phyloP scores from a whole-genome alignment of 768 basidiomycete species.

The Phallus indusiatus region DNA sequence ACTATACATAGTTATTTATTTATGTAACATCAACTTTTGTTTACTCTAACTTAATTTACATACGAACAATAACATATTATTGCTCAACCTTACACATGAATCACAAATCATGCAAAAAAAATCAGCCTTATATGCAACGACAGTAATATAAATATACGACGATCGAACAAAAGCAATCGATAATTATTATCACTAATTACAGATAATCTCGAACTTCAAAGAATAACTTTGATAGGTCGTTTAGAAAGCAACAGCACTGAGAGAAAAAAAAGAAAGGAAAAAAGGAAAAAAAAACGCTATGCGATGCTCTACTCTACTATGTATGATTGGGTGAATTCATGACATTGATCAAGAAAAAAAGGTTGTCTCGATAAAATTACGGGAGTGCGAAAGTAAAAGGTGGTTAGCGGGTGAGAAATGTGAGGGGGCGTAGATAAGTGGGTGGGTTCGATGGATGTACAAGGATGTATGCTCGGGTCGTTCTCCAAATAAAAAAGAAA shows the following conservation, averaged over 20 bases:
- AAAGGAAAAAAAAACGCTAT: constrained; percentile 31
- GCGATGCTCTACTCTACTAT: constrained; percentile 48
- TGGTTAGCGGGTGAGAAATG: background rate
- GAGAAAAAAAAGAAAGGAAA: constrained; percentile 16
- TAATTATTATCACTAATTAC: background rate
- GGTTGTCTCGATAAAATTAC: constrained; percentile 48
- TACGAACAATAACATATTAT: too few species aligned
- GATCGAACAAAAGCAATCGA: background rate
- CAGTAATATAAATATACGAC: background rate
- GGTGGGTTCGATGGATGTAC: background rate
- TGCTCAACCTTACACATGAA: too few species aligned
- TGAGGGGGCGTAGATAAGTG: background rate
- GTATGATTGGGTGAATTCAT: too few species aligned
- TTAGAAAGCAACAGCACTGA: constrained; percentile 16
- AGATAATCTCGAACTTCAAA: background rate
- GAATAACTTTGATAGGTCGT: background rate
- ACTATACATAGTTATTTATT: constrained; percentile 42
- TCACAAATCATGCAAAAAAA: too few species aligned
- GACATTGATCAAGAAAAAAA: constrained; percentile 16
- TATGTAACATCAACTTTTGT: too few species aligned
- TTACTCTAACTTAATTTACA: too few species aligned
- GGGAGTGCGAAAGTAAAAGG: background rate
- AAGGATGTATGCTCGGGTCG: background rate
- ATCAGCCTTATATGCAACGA: background rate
- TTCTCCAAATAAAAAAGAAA: too few species aligned